Conservation (phyloP, 2,329 filamentous ascomycete species). For the Diaporthe sp. region DNA sequence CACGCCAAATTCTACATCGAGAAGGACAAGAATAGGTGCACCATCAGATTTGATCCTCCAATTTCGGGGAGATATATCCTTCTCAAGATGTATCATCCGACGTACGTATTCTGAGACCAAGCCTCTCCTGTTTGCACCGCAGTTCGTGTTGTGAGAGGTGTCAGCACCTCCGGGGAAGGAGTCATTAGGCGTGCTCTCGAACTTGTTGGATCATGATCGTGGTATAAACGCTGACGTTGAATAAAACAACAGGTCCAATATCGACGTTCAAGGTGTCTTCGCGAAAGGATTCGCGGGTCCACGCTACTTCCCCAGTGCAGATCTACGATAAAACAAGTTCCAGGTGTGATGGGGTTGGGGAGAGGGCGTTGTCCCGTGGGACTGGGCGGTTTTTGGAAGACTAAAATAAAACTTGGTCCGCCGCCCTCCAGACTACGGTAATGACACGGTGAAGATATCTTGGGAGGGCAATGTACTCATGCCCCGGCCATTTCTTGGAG, state of each 20-base stretch:
- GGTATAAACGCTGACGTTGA: not conserved
- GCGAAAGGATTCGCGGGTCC: constrained; percentile 88
- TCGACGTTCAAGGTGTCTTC: constrained; percentile 90
- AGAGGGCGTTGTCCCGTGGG: not conserved
- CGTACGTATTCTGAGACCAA: constrained; percentile 47
- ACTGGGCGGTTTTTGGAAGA: not conserved
- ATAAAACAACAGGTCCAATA: constrained; percentile 64
- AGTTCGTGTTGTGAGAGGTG: not conserved
- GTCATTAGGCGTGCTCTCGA: not conserved
- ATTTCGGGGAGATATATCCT: constrained; percentile 87
- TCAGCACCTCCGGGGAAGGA: not conserved
- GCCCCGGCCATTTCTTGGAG: not conserved
- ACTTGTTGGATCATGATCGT: not conserved
- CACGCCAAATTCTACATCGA: constrained; percentile 89
- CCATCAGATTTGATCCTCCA: constrained; percentile 86
- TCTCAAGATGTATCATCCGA: constrained; percentile 83
- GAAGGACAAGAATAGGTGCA: constrained; percentile 85
- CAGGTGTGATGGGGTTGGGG: not conserved
- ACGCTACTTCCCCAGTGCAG: constrained; percentile 82
- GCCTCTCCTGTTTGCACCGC: not conserved
- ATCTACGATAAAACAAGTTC: constrained; percentile 64
- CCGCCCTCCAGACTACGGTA: not conserved
- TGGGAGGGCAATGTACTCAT: not conserved
- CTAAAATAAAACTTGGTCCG: not conserved
- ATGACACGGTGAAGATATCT: not conserved